Percentiles rank a stretch among this genome's conserved stretches.
Conservation (phyloP, 225 moss, liverwort and hornwort species). For the Sphagnum contortum region DNA sequence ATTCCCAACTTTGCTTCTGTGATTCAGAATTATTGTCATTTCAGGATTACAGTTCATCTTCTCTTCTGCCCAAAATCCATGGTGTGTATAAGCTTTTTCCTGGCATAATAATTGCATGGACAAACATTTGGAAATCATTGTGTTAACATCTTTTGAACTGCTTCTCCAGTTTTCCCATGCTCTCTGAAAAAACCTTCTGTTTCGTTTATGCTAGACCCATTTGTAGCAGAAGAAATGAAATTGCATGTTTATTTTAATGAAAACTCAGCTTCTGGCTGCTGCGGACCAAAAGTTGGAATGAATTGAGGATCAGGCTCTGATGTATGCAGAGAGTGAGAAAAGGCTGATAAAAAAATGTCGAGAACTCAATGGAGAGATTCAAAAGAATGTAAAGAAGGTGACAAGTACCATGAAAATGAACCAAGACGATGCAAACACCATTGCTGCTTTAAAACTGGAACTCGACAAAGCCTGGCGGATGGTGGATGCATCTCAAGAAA, state of each 20-base stretch:
- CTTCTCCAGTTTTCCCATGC: too few species aligned
- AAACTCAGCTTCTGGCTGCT: not conserved
- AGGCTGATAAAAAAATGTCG: slow-evolving; percentile 68
- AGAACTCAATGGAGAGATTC: slow-evolving; percentile 64
- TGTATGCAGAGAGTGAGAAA: slow-evolving; percentile 59
- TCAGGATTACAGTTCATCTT: too few species aligned
- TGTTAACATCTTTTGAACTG: too few species aligned
- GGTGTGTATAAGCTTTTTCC: not conserved
- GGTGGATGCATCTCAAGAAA: slow-evolving; percentile 60
- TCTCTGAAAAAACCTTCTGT: too few species aligned
- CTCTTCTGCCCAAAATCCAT: not conserved
- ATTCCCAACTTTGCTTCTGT: too few species aligned
- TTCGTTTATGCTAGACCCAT: too few species aligned
- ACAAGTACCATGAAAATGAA: slow-evolving; percentile 34
- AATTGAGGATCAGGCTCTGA: not conserved
- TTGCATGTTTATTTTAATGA: not conserved
- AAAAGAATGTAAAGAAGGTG: slow-evolving; percentile 51
- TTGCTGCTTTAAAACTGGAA: slow-evolving; percentile 40
- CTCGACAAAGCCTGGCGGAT: slow-evolving; percentile 59
- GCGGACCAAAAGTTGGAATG: too few species aligned
- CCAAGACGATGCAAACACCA: slow-evolving; percentile 50
- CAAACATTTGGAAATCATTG: too few species aligned
- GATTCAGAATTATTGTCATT: too few species aligned
- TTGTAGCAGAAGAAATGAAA: not conserved
- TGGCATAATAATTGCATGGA: not conserved